These are phyloP conservation scores for Tetradesmus lagerheimii DNA, from an alignment of 139 green algal species.

Conservation along the genomic window DNA sequence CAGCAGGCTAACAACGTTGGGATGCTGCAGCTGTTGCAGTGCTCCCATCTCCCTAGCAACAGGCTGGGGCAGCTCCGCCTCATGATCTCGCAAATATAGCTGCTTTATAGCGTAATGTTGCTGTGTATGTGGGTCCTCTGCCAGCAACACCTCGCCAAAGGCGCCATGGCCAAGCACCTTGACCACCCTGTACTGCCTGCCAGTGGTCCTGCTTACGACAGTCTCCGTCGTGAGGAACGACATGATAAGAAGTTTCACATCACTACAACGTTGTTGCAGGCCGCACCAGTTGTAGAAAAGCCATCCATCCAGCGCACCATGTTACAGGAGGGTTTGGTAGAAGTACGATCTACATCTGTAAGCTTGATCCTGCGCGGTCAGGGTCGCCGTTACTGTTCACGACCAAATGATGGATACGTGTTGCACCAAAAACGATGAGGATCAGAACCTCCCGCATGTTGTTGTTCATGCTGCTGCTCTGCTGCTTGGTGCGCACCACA, in stretches of 20 bases:
- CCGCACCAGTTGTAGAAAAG: too few species aligned
- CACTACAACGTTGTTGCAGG: too few species aligned
- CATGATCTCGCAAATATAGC: not conserved
- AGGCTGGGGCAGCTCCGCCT: not conserved
- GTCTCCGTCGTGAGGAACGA: not conserved
- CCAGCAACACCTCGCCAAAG: constrained; percentile 42
- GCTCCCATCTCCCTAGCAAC: constrained; percentile 86
- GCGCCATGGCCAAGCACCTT: constrained; percentile 41
- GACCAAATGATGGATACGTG: too few species aligned
- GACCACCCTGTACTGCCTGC: constrained; percentile 1
- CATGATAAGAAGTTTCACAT: not conserved
- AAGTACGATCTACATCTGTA: too few species aligned
- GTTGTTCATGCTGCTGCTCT: not conserved
- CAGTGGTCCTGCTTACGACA: not conserved
- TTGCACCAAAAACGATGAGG: not conserved
- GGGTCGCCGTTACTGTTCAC: too few species aligned
- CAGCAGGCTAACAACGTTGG: constrained; percentile 81
- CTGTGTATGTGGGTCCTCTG: not conserved
- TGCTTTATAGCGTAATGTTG: constrained; percentile 27
- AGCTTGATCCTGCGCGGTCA: too few species aligned
- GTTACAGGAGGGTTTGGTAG: not conserved
- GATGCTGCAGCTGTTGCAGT: constrained; percentile 84
- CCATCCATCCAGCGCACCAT: too few species aligned
- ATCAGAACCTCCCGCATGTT: not conserved
- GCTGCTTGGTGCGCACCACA: not conserved